Conservation (phyloP, 2,329 filamentous ascomycete species). For the Endoconidiophora polonica region DNA sequence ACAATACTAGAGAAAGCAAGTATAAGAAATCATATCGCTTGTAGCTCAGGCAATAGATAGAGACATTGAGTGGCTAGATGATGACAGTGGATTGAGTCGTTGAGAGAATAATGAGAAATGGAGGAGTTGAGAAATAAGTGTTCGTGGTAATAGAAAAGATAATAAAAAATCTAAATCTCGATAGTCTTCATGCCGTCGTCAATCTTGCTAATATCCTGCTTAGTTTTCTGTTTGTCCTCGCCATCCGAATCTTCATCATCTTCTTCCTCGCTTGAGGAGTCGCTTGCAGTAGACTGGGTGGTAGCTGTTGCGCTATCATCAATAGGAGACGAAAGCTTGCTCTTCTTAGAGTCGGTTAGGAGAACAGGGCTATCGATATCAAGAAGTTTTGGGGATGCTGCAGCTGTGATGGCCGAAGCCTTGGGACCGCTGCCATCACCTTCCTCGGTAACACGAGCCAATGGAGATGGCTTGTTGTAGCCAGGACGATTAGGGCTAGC, state of each 20-base stretch:
- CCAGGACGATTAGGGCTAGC: slow-evolving; percentile 48
- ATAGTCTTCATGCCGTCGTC: slow-evolving; percentile 42
- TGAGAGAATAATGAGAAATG: too few relatives aligned
- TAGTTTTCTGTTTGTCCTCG: slow-evolving; percentile 18
- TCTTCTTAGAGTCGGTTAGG: slow-evolving; percentile 24
- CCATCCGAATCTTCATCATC: slow-evolving; percentile 24
- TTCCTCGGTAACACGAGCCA: slow-evolving; percentile 63
- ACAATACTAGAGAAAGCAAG: not conserved
- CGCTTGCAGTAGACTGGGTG: slow-evolving; percentile 18
- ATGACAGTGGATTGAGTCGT: too few relatives aligned
- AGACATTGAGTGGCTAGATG: too few relatives aligned
- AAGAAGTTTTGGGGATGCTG: slow-evolving; percentile 34
- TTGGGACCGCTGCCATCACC: slow-evolving; percentile 17
- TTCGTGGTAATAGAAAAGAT: not conserved
- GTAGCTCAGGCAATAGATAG: too few relatives aligned
- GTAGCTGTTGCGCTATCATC: slow-evolving; percentile 18
- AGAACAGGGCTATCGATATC: slow-evolving; percentile 34
- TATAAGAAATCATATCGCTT: too few relatives aligned
- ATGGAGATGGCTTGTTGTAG: slow-evolving; percentile 51
- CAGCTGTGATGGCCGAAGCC: slow-evolving; percentile 21
- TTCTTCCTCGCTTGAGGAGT: slow-evolving; percentile 15
- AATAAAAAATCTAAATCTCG: slow-evolving; percentile 31
- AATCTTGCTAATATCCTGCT: slow-evolving; percentile 27
- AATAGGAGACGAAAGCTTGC: slow-evolving; percentile 22
- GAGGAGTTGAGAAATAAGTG: too few relatives aligned